Conservation (phyloP, 805 yeast genomes). For the Metschnikowia proteae region DNA sequence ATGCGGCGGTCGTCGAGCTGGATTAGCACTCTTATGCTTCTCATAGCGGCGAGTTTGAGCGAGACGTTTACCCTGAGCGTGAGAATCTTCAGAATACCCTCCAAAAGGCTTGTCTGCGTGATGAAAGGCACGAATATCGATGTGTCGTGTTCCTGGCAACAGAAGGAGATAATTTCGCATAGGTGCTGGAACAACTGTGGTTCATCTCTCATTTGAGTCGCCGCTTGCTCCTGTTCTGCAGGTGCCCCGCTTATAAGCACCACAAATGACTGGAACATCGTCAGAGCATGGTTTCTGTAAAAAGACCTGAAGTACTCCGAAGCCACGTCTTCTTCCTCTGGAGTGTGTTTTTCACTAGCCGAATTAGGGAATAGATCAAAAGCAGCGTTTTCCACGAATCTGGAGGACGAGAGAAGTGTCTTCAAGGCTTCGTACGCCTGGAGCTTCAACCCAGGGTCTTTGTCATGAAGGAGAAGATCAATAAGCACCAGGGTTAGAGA, state of each 20-base stretch:
- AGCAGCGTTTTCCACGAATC: conserved; percentile 2
- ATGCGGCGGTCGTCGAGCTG: conserved; percentile 60
- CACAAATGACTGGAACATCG: conserved; percentile 48
- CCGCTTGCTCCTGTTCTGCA: conserved; percentile 3
- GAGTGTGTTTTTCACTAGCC: conserved; percentile 7
- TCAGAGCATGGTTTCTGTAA: conserved; percentile 59
- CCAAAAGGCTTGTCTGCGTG: conserved; percentile 53
- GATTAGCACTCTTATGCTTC: conserved; percentile 64
- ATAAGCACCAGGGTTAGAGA: conserved; percentile 53
- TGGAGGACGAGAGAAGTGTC: conserved; percentile 59
- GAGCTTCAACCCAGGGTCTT: conserved; percentile 66
- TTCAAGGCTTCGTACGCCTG: conserved; percentile 84
- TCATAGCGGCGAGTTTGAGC: conserved; percentile 60
- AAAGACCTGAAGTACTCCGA: conserved; percentile 53
- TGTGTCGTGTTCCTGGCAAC: conserved; percentile 61
- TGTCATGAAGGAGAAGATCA: conserved; percentile 57
- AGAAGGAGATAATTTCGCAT: conserved; percentile 68
- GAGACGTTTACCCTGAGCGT: conserved; percentile 42
- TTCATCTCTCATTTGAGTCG: conserved; percentile 22
- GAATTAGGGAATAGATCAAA: conserved; percentile 11
- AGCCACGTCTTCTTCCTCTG: conserved; percentile 23
- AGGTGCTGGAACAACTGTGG: conserved; percentile 50
- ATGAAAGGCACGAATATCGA: conserved; percentile 58
- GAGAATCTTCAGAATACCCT: conserved; percentile 52
- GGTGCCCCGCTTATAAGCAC: conserved; percentile 20